phyloP scores from a whole-genome alignment of 2,329 filamentous ascomycete genomes.

The Cladosporium sp. region DNA sequence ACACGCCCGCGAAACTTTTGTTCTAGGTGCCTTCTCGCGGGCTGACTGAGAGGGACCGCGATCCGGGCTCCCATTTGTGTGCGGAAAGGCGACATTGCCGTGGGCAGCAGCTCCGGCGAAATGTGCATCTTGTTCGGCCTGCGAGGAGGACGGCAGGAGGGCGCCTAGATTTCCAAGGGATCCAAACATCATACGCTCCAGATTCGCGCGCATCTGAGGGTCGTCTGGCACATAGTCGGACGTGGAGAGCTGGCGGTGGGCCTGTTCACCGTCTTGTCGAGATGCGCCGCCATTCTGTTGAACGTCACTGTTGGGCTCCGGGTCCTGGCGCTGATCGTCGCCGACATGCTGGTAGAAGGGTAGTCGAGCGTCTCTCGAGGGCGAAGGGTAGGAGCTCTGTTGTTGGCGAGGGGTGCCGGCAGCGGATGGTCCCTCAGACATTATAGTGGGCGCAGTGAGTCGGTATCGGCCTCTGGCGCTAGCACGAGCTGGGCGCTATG shows the following conservation, averaged over 20 bases:
- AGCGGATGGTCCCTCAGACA: slow-evolving; percentile 12
- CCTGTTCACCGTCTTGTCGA: slow-evolving; percentile 2
- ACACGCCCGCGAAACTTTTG: slow-evolving; percentile 84
- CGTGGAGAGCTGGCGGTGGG: background rate
- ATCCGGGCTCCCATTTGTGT: slow-evolving; percentile 24
- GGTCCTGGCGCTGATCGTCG: background rate
- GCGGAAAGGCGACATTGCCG: slow-evolving; percentile 26
- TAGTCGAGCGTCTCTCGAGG: slow-evolving; percentile 2
- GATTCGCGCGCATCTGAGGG: slow-evolving; percentile 21
- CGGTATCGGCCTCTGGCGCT: background rate
- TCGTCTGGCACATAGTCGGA: slow-evolving; percentile 20
- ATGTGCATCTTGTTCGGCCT: slow-evolving; percentile 16
- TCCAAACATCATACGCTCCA: slow-evolving; percentile 19
- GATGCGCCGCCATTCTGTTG: slow-evolving; percentile 12
- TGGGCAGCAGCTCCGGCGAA: slow-evolving; percentile 20
- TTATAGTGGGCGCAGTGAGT: background rate
- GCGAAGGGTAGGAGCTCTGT: slow-evolving; percentile 17
- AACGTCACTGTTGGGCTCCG: background rate
- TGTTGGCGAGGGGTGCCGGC: slow-evolving; percentile 12
- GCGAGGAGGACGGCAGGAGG: slow-evolving; percentile 4
- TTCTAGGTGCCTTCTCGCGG: slow-evolving; percentile 59
- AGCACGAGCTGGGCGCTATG: background rate
- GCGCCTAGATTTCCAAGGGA: slow-evolving; percentile 9
- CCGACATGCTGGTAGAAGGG: slow-evolving; percentile 18
- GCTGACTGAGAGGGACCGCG: slow-evolving; percentile 18